These are phyloP conservation scores for Candida sphagnicola DNA, from an alignment of 805 yeast species.

Conservation along the genomic window DNA sequence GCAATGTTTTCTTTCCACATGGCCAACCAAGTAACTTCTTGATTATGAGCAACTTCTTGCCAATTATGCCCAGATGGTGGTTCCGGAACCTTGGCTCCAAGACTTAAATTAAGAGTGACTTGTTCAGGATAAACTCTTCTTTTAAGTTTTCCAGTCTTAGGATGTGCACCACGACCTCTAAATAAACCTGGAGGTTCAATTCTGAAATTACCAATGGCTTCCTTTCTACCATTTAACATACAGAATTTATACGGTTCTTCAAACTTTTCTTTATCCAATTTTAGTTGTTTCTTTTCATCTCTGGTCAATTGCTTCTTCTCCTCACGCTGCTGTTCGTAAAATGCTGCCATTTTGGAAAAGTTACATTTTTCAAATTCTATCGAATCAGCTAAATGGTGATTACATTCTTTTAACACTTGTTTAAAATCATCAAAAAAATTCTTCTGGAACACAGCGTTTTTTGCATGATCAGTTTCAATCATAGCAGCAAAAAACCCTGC, in stretches of 20 bases:
- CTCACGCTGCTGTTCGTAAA: slow-evolving; percentile 66
- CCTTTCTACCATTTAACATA: slow-evolving; percentile 78
- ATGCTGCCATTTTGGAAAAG: slow-evolving; percentile 66
- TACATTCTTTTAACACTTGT: slow-evolving; percentile 62
- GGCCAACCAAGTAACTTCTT: slow-evolving; percentile 92
- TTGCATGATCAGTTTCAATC: slow-evolving; percentile 83
- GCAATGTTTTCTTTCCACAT: slow-evolving; percentile 95
- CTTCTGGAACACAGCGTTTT: slow-evolving; percentile 78
- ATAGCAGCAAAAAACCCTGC: slow-evolving; percentile 94
- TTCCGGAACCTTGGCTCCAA: slow-evolving; percentile 65
- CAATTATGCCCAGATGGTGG: slow-evolving; percentile 87
- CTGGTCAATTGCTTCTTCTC: slow-evolving; percentile 65
- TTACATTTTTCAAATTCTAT: slow-evolving; percentile 71
- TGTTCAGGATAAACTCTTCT: slow-evolving; percentile 87
- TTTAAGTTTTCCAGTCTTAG: slow-evolving; percentile 89
- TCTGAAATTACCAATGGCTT: slow-evolving; percentile 89
- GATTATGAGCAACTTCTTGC: slow-evolving; percentile 88
- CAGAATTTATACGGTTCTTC: slow-evolving; percentile 85
- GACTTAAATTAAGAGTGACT: slow-evolving; percentile 76
- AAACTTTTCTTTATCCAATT: slow-evolving; percentile 64
- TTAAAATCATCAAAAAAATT: slow-evolving; percentile 82
- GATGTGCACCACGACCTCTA: slow-evolving; percentile 96
- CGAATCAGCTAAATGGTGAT: slow-evolving; percentile 43
- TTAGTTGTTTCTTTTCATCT: slow-evolving; percentile 72
- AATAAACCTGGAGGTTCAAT: slow-evolving; percentile 96